Percentiles rank a stretch among this genome's conserved stretches.
phyloP scores from a whole-genome alignment of 768 basidiomycete species.

The Agrocybe praecox region DNA sequence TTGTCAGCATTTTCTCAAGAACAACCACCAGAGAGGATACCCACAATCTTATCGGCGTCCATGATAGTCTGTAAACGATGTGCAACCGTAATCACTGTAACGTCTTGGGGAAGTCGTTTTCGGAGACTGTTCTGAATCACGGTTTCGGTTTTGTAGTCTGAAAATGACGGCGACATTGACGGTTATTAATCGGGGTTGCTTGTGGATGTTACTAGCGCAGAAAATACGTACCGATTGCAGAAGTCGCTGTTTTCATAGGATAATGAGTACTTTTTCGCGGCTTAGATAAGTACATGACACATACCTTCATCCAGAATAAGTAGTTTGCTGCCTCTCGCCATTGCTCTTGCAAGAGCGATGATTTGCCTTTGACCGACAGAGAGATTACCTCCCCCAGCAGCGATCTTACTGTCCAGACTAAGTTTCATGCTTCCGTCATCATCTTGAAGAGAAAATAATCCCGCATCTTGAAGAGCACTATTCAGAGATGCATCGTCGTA shows the following conservation, averaged over 20 bases:
- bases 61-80: neutral
- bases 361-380: constrained; percentile 76
- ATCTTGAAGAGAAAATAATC: constrained; percentile 35
- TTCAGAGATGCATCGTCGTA: constrained; percentile 48
- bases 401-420: constrained; percentile 44
- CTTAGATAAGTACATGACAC: neutral
- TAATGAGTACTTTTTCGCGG: neutral
- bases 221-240: neutral
- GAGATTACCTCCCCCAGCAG: constrained; percentile 65
- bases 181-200: no score
- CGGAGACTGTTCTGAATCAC: neutral
- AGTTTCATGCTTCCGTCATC: constrained; percentile 49
- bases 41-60: neutral
- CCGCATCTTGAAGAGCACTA: constrained; percentile 38
- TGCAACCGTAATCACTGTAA: neutral
- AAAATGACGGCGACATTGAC: no score
- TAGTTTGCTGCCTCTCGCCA: constrained; percentile 56
- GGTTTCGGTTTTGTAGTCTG: neutral
- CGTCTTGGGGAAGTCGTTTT: neutral
- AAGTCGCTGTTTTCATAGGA: neutral
- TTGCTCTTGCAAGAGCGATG: constrained; percentile 63
- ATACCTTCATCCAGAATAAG: constrained; percentile 64
- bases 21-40: no score
- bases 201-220: no score
- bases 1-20: neutral